Conservation (phyloP, 1,284 basidiomycete species). For the Cystobasidium pallidum region DNA sequence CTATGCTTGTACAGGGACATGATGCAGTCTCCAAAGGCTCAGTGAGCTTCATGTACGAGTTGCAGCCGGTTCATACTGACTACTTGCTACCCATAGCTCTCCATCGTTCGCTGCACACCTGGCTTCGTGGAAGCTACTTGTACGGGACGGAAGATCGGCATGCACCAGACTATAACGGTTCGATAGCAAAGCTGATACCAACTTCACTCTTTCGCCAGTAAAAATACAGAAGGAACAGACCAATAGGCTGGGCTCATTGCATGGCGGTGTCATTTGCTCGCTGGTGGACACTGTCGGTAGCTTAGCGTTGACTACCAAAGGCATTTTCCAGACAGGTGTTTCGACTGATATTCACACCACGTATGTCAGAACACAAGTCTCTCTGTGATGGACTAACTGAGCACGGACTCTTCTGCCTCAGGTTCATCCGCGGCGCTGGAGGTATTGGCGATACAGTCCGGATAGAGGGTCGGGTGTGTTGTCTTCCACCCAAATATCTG, state of each 20-base stretch:
- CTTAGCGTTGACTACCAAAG: constrained; percentile 76
- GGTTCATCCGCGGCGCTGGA: constrained; percentile 51
- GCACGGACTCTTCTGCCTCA: constrained; percentile 59
- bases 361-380: too few relatives aligned
- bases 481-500: constrained; percentile 42
- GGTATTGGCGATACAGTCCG: constrained; percentile 43
- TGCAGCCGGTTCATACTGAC: background rate
- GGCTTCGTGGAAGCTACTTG: constrained; percentile 36
- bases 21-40: constrained; percentile 32
- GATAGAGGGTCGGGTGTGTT: constrained; percentile 46
- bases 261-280: constrained; percentile 81
- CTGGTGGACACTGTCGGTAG: constrained; percentile 84
- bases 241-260: constrained; percentile 57
- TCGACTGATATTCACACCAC: constrained; percentile 84
- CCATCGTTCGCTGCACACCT: constrained; percentile 8
- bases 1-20: constrained; percentile 18
- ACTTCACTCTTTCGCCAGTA: constrained; percentile 6
- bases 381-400: too few relatives aligned
- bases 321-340: constrained; percentile 81
- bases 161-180: background rate
- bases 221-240: constrained; percentile 58
- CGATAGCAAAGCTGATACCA: background rate
- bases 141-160: constrained; percentile 10
- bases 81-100: constrained; percentile 8
- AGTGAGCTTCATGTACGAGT: background rate